Evolutionary conservation across 176 grass and related monocot species (phyloP).

Genomic region (Calamus simplicifolius): DNA sequence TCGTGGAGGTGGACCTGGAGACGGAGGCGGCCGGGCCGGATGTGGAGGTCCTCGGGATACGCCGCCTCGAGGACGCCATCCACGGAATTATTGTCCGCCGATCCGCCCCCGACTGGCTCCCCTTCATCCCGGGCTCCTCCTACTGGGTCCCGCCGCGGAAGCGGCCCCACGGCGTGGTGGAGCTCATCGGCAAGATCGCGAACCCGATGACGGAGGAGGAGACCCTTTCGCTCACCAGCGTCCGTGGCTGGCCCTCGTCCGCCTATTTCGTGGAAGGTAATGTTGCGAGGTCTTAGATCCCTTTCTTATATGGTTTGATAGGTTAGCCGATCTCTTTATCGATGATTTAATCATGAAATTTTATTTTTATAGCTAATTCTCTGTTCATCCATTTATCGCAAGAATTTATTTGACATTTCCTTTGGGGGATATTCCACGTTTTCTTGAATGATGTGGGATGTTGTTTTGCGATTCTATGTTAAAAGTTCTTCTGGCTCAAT

Average conservation of each 20-base stretch:
- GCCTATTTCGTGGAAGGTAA: slow-evolving; percentile 68
- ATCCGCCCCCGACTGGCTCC: slow-evolving; percentile 79
- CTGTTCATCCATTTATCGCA: too few relatives aligned
- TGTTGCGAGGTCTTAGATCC: too few relatives aligned
- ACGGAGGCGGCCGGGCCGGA: slow-evolving; percentile 16
- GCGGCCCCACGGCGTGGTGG: slow-evolving; percentile 32
- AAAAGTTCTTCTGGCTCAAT: too few relatives aligned
- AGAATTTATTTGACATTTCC: too few relatives aligned
- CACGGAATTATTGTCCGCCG: slow-evolving; percentile 53
- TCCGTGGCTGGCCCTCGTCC: slow-evolving; percentile 48
- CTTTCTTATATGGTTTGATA: too few relatives aligned
- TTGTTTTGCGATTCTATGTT: too few relatives aligned
- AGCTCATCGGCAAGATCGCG: slow-evolving; percentile 29
- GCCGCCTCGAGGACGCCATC: slow-evolving; percentile 69
- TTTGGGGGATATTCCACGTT: too few relatives aligned
- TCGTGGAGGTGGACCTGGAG: slow-evolving; percentile 69
- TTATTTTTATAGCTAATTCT: too few relatives aligned
- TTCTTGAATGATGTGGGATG: too few relatives aligned
- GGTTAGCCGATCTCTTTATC: too few relatives aligned
- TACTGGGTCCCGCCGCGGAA: slow-evolving; percentile 75
- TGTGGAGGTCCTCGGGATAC: slow-evolving; percentile 35
- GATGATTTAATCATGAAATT: too few relatives aligned
- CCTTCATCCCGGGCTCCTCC: slow-evolving; percentile 74
- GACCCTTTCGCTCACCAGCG: slow-evolving; percentile 40
- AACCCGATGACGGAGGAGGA: slow-evolving; percentile 57